Evolutionary conservation across 257 asterid species (phyloP).

Genomic region (Plantago major): DNA sequence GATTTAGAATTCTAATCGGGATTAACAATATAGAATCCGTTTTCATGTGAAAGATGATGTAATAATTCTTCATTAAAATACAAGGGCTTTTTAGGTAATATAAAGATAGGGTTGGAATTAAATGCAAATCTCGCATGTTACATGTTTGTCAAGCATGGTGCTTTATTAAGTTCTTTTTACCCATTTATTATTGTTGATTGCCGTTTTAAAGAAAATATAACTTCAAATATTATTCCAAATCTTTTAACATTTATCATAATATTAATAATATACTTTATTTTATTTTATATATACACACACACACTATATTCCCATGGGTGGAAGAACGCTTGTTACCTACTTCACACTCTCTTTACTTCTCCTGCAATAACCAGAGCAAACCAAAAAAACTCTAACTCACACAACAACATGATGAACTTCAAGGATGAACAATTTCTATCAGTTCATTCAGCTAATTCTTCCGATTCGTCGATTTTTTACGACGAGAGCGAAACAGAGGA

Average conservation of each 20-base stretch:
- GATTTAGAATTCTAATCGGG: background rate
- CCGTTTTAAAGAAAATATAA: conserved; percentile 46
- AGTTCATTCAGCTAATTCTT: conserved; percentile 19
- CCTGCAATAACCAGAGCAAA: conserved; percentile 16
- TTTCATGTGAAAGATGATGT: background rate
- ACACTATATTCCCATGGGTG: conserved; percentile 35
- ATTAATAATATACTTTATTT: background rate
- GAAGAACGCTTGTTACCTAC: conserved; percentile 87
- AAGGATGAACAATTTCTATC: conserved; percentile 28
- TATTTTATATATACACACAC: conserved; percentile 5
- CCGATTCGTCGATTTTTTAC: conserved; percentile 18
- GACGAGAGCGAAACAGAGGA: conserved; percentile 14
- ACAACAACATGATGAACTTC: conserved; percentile 39
- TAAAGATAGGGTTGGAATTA: conserved; percentile 27
- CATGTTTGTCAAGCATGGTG: conserved; percentile 33
- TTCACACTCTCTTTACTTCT: conserved; percentile 54
- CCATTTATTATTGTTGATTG: conserved; percentile 42
- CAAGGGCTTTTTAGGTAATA: conserved; percentile 30
- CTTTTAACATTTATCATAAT: conserved; percentile 11
- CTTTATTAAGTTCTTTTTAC: conserved; percentile 20
- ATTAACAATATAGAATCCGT: background rate
- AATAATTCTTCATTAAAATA: conserved; percentile 3
- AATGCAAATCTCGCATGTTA: conserved; percentile 76
- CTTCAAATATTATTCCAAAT: conserved; percentile 28
- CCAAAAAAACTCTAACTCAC: conserved; percentile 18